phyloP scores from a whole-genome alignment of 2,329 filamentous ascomycete species.

The Lasiodiplodia theobromae region DNA sequence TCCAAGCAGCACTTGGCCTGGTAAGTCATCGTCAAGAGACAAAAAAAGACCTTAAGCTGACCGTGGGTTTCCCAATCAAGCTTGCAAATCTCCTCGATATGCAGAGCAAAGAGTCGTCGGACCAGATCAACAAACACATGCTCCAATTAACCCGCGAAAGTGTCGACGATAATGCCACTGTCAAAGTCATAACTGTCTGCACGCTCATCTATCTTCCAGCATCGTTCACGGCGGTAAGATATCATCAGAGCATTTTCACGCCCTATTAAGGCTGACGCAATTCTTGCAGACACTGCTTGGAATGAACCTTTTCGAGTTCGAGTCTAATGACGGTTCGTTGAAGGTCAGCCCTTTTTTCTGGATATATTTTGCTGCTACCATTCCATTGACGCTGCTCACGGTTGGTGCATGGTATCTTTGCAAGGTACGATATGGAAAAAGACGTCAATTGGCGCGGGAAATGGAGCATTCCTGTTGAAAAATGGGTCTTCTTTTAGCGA shows the following conservation, averaged over 20 bases:
- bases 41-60: too few relatives aligned
- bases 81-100: slow-evolving; percentile 30
- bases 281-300: slow-evolving; percentile 30
- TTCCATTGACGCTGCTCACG: slow-evolving; percentile 32
- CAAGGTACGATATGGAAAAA: slow-evolving; percentile 16
- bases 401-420: slow-evolving; percentile 26
- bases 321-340: slow-evolving; percentile 5
- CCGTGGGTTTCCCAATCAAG: not conserved
- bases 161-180: slow-evolving; percentile 33
- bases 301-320: slow-evolving; percentile 33
- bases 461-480: too few relatives aligned
- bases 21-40: not conserved
- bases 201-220: slow-evolving; percentile 35
- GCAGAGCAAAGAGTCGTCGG: slow-evolving; percentile 30
- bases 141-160: slow-evolving; percentile 30
- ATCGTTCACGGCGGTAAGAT: slow-evolving; percentile 32
- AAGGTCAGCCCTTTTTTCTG: slow-evolving; percentile 30
- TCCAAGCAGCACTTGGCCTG: slow-evolving; percentile 31
- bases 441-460: not conserved
- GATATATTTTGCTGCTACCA: slow-evolving; percentile 31
- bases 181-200: slow-evolving; percentile 33
- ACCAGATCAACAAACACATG: slow-evolving; percentile 32
- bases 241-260: not conserved
- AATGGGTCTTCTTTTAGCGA: too few relatives aligned
- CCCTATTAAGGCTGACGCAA: not conserved